A percentile compares a stretch with the other conserved stretches of the same genome.
phyloP scores from a whole-genome alignment of 2,329 filamentous ascomycete genomes.

The Ambrosiella cleistominuta region DNA sequence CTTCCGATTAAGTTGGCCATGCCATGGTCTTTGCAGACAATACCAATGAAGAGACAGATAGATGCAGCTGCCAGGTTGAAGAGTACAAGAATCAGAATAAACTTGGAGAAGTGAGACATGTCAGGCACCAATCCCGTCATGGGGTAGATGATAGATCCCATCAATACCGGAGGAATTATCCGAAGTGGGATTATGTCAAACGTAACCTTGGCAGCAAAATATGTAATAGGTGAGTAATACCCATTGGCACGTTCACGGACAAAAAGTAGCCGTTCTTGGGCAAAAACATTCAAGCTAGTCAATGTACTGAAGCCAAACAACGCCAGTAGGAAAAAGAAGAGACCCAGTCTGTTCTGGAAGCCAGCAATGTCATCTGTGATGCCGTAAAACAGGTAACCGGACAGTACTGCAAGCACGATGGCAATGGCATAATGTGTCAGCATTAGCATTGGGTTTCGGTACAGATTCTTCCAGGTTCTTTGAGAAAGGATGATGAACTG shows the following conservation, averaged over 20 bases:
- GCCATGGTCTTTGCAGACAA: slow-evolving; percentile 77
- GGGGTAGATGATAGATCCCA: slow-evolving; percentile 90
- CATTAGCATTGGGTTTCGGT: slow-evolving; percentile 96
- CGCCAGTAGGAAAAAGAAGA: slow-evolving; percentile 94
- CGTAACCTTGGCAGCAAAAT: slow-evolving; percentile 91
- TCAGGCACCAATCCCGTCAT: slow-evolving; percentile 89
- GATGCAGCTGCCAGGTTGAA: slow-evolving; percentile 91
- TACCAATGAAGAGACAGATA: slow-evolving; percentile 91
- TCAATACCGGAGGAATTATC: slow-evolving; percentile 82
- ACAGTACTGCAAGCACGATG: slow-evolving; percentile 82
- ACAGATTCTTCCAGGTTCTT: slow-evolving; percentile 91
- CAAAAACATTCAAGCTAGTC: slow-evolving; percentile 86
- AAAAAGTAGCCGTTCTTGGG: slow-evolving; percentile 76
- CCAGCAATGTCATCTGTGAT: slow-evolving; percentile 90
- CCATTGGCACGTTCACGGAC: slow-evolving; percentile 88
- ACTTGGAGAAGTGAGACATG: slow-evolving; percentile 70
- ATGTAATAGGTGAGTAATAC: slow-evolving; percentile 86
- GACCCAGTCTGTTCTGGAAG: slow-evolving; percentile 89
- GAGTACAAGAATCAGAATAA: slow-evolving; percentile 77
- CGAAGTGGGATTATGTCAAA: slow-evolving; percentile 94
- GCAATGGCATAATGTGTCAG: slow-evolving; percentile 95
- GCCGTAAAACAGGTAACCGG: slow-evolving; percentile 90
- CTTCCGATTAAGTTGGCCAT: slow-evolving; percentile 90
- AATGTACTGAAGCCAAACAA: slow-evolving; percentile 94
- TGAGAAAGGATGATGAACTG: slow-evolving; percentile 83